Evolutionary conservation across 2,329 filamentous ascomycete species (phyloP), one percentile per base, ranked within the genome.

Genomic region (Aspergillus brunneoviolaceus): DNA sequence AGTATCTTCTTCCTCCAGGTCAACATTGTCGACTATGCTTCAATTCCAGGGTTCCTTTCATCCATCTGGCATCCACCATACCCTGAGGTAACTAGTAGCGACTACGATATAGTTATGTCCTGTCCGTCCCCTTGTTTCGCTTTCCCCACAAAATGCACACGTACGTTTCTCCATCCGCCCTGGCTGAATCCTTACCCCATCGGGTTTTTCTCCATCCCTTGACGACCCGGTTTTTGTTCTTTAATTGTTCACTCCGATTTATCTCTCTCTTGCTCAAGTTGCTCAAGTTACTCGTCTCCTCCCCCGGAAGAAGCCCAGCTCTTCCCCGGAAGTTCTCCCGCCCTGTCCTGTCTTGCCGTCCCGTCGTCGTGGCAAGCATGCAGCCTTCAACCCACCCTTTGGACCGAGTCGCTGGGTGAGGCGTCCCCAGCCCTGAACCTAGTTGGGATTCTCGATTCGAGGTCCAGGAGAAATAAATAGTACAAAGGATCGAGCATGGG

Each of bases 341-440:
- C 58, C 57, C 59, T 61, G 39, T 16, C 16, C 27, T 29, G 27
- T 29, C 27, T 29, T 19, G 55, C 59, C 62, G 60, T 61, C 49
- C 62, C 62, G 58, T 63, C 60, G 58, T 58, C 51, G 52, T 66
- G 62, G 62, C 60, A 60, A 60, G 62, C 51, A 60, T 62, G 60
- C 57, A 58, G 14, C 27, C 14, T 7, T 35, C 49, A 25, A 16
- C 31, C 55, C 19, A 45, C 39, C 39, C 39, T 45, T 16, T 45
- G 16, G 39, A 45, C 39, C 16, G 16, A 45, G 39, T 45, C 6
- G 39, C 14, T 45, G 39, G 39, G 39, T 45, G 39, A 45, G 39
- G 39, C 39, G 39, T 19, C 16, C 39, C 39, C 39, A 45, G 39
- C 39, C 16, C 16, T 45, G 39, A 45, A 45, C 39, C 39, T 45